Conservation (phyloP, 257 asterid species). For the Solanum chilense region DNA sequence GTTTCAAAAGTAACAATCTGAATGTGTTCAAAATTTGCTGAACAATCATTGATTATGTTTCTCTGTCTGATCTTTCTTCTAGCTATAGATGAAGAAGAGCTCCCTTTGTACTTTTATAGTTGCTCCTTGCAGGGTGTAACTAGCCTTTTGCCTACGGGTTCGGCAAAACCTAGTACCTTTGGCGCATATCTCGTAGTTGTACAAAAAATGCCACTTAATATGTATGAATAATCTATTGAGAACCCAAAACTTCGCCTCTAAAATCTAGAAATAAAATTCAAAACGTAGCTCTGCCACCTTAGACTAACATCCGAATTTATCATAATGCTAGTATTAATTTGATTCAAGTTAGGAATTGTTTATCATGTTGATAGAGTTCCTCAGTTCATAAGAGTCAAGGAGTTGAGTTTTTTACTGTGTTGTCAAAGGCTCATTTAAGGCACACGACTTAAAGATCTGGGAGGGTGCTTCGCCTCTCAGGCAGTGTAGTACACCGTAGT, state of each 20-base stretch:
- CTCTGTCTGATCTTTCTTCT: background rate
- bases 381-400: background rate
- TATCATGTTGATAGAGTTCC: background rate
- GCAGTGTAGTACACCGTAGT: background rate
- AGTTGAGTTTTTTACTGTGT: background rate
- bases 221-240: background rate
- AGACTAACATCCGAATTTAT: background rate
- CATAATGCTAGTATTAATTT: background rate
- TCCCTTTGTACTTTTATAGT: background rate
- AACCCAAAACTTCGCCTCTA: background rate
- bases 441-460: background rate
- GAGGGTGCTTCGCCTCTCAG: background rate
- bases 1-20: background rate
- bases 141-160: background rate
- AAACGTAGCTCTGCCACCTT: background rate
- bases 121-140: background rate
- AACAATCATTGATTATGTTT: background rate
- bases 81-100: background rate
- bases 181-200: background rate
- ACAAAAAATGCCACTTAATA: background rate
- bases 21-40: background rate
- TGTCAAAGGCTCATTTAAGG: background rate
- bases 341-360: background rate
- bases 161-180: background rate
- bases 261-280: background rate